Conservation (phyloP, 306 rosid genomes). For the Urtica urens region DNA sequence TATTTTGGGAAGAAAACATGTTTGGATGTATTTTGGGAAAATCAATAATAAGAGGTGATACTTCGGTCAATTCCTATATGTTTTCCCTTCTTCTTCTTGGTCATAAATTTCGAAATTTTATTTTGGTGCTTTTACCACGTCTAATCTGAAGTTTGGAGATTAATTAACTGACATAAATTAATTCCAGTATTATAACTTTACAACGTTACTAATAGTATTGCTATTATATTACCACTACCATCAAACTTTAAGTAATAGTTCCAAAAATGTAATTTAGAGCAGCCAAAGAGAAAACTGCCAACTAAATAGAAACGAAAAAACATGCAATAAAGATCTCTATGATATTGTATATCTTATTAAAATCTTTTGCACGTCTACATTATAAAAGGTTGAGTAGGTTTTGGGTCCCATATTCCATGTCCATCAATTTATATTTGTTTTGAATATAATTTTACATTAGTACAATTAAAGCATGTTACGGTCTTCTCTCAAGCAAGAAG, state of each 20-base stretch:
- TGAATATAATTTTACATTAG: not conserved
- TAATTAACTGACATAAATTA: too few relatives aligned
- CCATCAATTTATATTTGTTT: not conserved
- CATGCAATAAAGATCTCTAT: not conserved
- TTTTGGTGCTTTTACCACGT: too few relatives aligned
- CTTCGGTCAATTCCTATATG: too few relatives aligned
- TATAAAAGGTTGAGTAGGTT: slow-evolving; percentile 18
- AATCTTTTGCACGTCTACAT: slow-evolving; percentile 7
- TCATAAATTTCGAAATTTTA: too few relatives aligned
- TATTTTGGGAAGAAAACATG: too few relatives aligned
- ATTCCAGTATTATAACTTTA: too few relatives aligned
- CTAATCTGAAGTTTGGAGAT: not conserved
- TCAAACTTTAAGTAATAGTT: not conserved
- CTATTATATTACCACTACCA: not conserved
- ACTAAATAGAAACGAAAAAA: slow-evolving; percentile 3
- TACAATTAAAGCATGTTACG: not conserved
- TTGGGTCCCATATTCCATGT: slow-evolving; percentile 10
- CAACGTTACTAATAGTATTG: too few relatives aligned
- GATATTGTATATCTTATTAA: not conserved
- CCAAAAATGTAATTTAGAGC: not conserved
- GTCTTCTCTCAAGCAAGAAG: not conserved
- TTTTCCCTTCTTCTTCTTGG: too few relatives aligned
- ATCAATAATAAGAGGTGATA: too few relatives aligned
- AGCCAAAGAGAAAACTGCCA: slow-evolving; percentile 4
- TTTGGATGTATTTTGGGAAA: too few relatives aligned